Conservation (phyloP, 2,329 filamentous ascomycete genomes). For the Microsporum canis region DNA sequence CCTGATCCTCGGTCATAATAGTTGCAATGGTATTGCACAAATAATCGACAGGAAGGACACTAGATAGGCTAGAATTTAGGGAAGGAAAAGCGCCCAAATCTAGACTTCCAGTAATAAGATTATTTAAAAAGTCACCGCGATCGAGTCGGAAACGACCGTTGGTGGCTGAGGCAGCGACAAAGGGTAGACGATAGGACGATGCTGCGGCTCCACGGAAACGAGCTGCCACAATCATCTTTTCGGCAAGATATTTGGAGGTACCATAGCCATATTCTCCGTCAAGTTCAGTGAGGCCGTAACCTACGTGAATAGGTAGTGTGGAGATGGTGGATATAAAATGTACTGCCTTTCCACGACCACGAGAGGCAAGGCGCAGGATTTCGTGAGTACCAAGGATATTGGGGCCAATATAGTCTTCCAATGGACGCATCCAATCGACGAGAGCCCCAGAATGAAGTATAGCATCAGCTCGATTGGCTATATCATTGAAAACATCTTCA, state of each 20-base stretch:
- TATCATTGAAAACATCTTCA: not conserved
- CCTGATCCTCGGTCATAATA: slow-evolving; percentile 3
- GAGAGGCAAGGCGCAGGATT: not conserved
- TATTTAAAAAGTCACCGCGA: slow-evolving; percentile 5
- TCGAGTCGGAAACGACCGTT: slow-evolving; percentile 2
- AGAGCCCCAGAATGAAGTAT: slow-evolving; percentile 3
- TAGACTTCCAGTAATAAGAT: slow-evolving; percentile 2
- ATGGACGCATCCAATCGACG: slow-evolving; percentile 4
- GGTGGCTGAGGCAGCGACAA: not conserved
- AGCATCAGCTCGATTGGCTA: not conserved
- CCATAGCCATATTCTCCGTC: slow-evolving; percentile 4
- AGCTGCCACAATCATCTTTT: slow-evolving; percentile 2
- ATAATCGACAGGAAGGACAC: not conserved
- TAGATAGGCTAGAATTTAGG: not conserved
- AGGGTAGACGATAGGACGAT: slow-evolving; percentile 1
- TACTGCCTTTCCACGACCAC: not conserved
- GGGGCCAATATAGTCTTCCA: slow-evolving; percentile 3
- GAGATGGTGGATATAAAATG: slow-evolving; percentile 2
- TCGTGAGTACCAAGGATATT: not conserved
- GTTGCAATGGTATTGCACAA: slow-evolving; percentile 1
- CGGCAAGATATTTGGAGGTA: slow-evolving; percentile 2
- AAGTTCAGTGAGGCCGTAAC: slow-evolving; percentile 1
- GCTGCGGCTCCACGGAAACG: slow-evolving; percentile 1
- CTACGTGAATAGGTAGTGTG: not conserved
- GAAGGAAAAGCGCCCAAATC: not conserved